Conservation (phyloP, 2,329 filamentous ascomycete species). For the Colletotrichum magnum region DNA sequence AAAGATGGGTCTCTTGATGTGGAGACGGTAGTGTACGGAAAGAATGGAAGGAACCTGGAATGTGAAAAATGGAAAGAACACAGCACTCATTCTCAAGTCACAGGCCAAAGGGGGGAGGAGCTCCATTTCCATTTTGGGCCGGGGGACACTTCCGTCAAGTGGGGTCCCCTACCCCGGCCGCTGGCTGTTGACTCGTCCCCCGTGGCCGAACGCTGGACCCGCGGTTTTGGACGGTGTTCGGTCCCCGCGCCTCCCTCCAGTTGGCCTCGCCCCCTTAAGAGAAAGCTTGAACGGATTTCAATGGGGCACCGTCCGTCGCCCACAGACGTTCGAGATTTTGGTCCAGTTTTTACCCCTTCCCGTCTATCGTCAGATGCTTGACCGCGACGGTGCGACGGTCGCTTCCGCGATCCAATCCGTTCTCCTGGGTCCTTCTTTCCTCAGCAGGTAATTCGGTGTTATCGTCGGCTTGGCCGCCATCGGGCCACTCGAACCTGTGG, state of each 20-base stretch:
- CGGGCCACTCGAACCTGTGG: too few relatives aligned
- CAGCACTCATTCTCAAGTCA: too few relatives aligned
- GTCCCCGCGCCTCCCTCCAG: background rate
- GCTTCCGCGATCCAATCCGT: too few relatives aligned
- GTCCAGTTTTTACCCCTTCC: background rate
- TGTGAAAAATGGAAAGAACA: background rate
- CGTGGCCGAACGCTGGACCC: background rate
- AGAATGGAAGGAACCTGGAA: slow-evolving; percentile 7
- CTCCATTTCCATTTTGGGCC: slow-evolving; percentile 18
- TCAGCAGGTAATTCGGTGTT: too few relatives aligned
- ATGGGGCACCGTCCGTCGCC: slow-evolving; percentile 9
- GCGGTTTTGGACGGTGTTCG: background rate
- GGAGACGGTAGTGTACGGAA: background rate
- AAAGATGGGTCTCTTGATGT: background rate
- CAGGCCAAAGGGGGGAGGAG: background rate
- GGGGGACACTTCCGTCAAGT: slow-evolving; percentile 6
- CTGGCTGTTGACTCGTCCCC: background rate
- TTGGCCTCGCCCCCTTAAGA: background rate
- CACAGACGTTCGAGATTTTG: slow-evolving; percentile 1
- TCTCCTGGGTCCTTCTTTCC: too few relatives aligned
- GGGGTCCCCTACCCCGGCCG: slow-evolving; percentile 15
- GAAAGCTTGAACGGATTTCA: slow-evolving; percentile 23
- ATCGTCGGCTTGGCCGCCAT: too few relatives aligned
- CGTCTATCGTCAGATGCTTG: too few relatives aligned
- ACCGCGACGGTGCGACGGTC: too few relatives aligned